Base-by-base conservation (phyloP, 805 yeast species). In the Candida parachauliodes region DNA sequence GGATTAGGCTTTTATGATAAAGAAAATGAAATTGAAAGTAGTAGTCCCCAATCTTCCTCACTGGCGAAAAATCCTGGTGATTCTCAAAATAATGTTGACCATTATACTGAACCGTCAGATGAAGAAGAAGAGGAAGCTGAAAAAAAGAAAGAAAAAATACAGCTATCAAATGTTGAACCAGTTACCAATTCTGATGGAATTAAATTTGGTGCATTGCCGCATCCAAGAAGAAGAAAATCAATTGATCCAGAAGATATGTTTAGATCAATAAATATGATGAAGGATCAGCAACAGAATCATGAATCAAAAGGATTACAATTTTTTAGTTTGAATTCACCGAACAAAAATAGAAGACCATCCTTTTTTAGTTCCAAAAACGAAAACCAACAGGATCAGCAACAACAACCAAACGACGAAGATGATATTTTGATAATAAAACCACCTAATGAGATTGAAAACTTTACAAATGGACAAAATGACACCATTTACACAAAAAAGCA, bases 201-300 rank as follows among this genome's bases (percentile, higher is more conserved):
- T 48, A 65, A 69, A 37, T 83, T 83, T 54, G 88, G 77, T 6
- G 62, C 60, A 33, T 61, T 82, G 18, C 86, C 87, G 0, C 77
- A 64, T 27, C 46, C 43, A 7, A 30, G 29, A 17, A 68, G 67
- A 42, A 53, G 79, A 16, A 47, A 52, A 30, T 65, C 62, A 25
- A 43, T 85, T 9, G 81, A 83, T 23, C 95, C 96, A 1, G 76
- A 83, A 34, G 96, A 89, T 52, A 81, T 88, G 79, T 82, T 71
- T 55, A 71, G 82, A 65, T 88, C 96, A 3, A 83, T 88, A 48
- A 80, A 88, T 28, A 79, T 88, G 81, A 65, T 89, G 63, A 83
- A 83, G 47, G 70, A 73, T 37, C 66, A 70, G 28, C 71, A 70
- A 19, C 17, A 54, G 57, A 27, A 49, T 52, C 19, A 32, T 21